phyloP scores from a whole-genome alignment of 306 rosid species.

The Canavalia ensiformis region DNA sequence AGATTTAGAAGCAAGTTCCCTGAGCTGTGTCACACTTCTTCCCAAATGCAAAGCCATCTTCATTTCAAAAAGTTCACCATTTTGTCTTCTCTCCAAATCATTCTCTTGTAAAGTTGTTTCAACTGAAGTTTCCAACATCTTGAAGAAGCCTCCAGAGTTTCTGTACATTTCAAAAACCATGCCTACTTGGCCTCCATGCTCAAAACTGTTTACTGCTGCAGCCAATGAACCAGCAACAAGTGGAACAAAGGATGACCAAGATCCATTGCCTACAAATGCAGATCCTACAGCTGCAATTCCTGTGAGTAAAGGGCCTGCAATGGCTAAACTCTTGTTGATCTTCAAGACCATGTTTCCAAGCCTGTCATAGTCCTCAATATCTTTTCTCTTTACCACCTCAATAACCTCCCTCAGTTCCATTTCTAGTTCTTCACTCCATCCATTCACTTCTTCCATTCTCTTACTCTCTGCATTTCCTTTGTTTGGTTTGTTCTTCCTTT shows the following conservation, averaged over 20 bases:
- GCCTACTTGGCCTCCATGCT: slow-evolving; percentile 80
- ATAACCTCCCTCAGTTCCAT: slow-evolving; percentile 65
- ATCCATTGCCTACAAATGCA: slow-evolving; percentile 54
- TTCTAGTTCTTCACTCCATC: slow-evolving; percentile 72
- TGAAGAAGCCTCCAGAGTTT: slow-evolving; percentile 63
- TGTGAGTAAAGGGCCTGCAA: slow-evolving; percentile 77
- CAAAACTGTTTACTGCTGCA: slow-evolving; percentile 58
- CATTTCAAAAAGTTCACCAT: slow-evolving; percentile 68
- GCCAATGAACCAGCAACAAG: slow-evolving; percentile 70
- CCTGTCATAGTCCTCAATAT: slow-evolving; percentile 70
- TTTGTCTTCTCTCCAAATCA: slow-evolving; percentile 70
- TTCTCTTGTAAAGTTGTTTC: slow-evolving; percentile 59
- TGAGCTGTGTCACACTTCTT: slow-evolving; percentile 67
- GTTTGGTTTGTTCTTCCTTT: background rate
- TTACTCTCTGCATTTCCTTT: slow-evolving; percentile 6
- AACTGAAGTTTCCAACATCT: slow-evolving; percentile 55
- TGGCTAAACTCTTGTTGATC: slow-evolving; percentile 66
- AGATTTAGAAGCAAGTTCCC: slow-evolving; percentile 63
- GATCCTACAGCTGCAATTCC: slow-evolving; percentile 74
- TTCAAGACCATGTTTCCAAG: slow-evolving; percentile 70
- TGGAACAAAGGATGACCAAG: slow-evolving; percentile 49
- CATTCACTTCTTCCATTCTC: slow-evolving; percentile 45
- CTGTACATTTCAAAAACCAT: slow-evolving; percentile 84
- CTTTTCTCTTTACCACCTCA: slow-evolving; percentile 65
- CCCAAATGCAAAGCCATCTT: slow-evolving; percentile 74